These are phyloP conservation scores for Coniochaeta sp. DNA, from an alignment of 2,329 filamentous ascomycete species.

Conservation along the genomic window DNA sequence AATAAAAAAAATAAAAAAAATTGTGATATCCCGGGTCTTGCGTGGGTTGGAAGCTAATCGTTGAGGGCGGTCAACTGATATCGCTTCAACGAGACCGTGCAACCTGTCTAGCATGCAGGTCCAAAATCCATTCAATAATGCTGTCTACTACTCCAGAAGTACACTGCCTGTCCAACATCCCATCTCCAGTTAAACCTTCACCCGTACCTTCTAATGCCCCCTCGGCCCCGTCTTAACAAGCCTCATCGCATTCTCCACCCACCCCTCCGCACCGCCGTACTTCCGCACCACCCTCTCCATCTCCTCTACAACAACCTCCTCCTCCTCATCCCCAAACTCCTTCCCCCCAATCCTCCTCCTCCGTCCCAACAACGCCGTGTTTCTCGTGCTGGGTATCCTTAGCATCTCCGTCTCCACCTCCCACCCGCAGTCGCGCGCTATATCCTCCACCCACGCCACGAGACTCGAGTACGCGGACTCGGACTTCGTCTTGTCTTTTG, in stretches of 20 bases:
- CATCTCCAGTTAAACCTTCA: no score
- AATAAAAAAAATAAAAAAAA: no score
- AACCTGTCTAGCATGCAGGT: no score
- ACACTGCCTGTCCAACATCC: no score
- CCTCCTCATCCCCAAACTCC: constrained; percentile 14
- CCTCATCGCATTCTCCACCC: constrained; percentile 51
- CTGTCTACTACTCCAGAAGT: no score
- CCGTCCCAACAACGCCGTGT: constrained; percentile 72
- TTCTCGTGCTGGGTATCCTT: constrained; percentile 86
- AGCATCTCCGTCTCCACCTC: constrained; percentile 75
- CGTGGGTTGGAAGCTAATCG: no score
- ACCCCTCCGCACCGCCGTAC: constrained; percentile 51
- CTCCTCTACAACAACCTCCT: constrained; percentile 30
- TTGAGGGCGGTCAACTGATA: no score
- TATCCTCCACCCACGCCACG: constrained; percentile 65
- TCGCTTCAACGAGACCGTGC: no score
- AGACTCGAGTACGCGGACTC: constrained; percentile 77
- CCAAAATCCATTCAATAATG: no score
- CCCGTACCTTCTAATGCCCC: constrained; percentile 33
- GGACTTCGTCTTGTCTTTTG: constrained; percentile 39
- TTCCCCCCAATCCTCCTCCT: no score
- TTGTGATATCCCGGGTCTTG: no score
- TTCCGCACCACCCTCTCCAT: constrained; percentile 43
- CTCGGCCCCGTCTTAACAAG: constrained; percentile 45
- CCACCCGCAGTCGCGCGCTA: constrained; percentile 70